Evolutionary conservation across 768 basidiomycete species (phyloP).

Genomic region (Austroboletus festivus): DNA sequence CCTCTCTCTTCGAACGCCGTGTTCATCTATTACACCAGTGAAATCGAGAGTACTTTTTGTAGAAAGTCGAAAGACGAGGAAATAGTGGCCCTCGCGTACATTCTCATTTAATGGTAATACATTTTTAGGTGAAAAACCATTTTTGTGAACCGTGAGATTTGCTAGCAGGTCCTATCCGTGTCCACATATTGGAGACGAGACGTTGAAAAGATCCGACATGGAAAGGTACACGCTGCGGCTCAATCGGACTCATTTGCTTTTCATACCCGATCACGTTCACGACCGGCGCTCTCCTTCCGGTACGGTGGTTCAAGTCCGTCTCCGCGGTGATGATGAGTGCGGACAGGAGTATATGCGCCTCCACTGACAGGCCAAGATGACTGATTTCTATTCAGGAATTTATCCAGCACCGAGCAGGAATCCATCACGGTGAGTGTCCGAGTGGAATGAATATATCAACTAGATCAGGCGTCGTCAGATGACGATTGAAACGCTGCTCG

Average conservation of each 20-base stretch:
- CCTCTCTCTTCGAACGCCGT: not conserved
- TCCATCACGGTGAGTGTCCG: constrained; percentile 20
- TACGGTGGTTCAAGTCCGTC: constrained; percentile 24
- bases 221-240: constrained; percentile 12
- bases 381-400: constrained; percentile 10
- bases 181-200: too few species aligned
- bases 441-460: not conserved
- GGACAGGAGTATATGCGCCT: constrained; percentile 21
- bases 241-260: constrained; percentile 26
- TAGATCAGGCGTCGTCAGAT: constrained; percentile 6
- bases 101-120: too few species aligned
- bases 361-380: too few species aligned
- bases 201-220: too few species aligned
- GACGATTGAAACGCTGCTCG: constrained; percentile 25
- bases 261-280: constrained; percentile 13
- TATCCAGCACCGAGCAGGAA: constrained; percentile 4
- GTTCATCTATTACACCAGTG: constrained; percentile 39
- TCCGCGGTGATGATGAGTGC: constrained; percentile 15
- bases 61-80: constrained; percentile 74
- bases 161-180: too few species aligned
- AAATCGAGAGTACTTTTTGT: constrained; percentile 73
- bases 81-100: too few species aligned
- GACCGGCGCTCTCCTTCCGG: constrained; percentile 5
- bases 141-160: too few species aligned
- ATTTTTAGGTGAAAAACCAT: too few species aligned